A percentile compares a stretch with the other conserved stretches of the same genome.
Evolutionary conservation across 2,329 filamentous ascomycete species (phyloP).

Genomic region (Monosporascus sp.): DNA sequence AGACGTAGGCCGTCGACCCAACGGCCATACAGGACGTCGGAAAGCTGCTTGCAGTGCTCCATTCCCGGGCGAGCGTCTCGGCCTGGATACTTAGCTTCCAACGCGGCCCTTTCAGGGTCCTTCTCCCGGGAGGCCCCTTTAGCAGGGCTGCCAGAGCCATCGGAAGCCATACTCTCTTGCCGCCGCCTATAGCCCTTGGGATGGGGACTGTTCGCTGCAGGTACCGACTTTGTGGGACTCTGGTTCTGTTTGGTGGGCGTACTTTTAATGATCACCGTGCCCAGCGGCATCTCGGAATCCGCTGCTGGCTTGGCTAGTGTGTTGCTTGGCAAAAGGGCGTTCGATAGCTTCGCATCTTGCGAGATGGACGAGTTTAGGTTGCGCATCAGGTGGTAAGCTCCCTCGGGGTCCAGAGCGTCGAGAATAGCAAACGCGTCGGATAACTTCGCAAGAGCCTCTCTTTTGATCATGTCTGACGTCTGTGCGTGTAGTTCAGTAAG

Average conservation of each 20-base stretch:
- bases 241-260: slow-evolving; percentile 33
- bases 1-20: slow-evolving; percentile 81
- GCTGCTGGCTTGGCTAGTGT: slow-evolving; percentile 23
- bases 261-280: slow-evolving; percentile 55
- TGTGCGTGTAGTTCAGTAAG: slow-evolving; percentile 85
- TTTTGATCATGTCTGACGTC: slow-evolving; percentile 59
- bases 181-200: slow-evolving; percentile 71
- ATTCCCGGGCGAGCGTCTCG: slow-evolving; percentile 61
- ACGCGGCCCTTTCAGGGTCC: slow-evolving; percentile 41
- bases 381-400: slow-evolving; percentile 78
- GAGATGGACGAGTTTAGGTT: slow-evolving; percentile 70
- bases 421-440: slow-evolving; percentile 82
- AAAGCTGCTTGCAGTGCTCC: slow-evolving; percentile 87
- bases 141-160: slow-evolving; percentile 21
- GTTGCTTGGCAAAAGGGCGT: slow-evolving; percentile 38
- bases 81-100: slow-evolving; percentile 51
- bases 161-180: slow-evolving; percentile 38
- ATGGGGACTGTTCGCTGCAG: slow-evolving; percentile 80
- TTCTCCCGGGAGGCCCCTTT: slow-evolving; percentile 33
- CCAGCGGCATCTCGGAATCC: slow-evolving; percentile 39
- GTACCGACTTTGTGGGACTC: slow-evolving; percentile 61
- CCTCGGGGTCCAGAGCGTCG: slow-evolving; percentile 84
- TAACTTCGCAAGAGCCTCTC: slow-evolving; percentile 76
- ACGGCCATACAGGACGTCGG: slow-evolving; percentile 82
- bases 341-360: slow-evolving; percentile 60